Base-by-base conservation (phyloP, 345 rosid species). In the Alliaria petiolata region DNA sequence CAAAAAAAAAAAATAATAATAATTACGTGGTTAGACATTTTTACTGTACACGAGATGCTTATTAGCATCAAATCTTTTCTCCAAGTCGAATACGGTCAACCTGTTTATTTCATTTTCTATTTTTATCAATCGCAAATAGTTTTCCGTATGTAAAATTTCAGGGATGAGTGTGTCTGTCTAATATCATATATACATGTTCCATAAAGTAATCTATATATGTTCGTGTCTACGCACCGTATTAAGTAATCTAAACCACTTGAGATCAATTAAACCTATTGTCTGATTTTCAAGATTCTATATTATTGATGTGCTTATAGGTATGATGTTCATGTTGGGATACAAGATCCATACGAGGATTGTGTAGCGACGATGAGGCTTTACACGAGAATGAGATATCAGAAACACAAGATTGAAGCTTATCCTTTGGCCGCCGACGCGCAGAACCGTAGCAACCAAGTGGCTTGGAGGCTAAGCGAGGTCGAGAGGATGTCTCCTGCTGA, bases 281-380 rank as follows among this genome's bases (percentile, higher is more conserved):
- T 20, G 38, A 40, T 46, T 44, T 50, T 15, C 7, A 67, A 25
- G 8, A 34, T 22, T 22, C n/a, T n/a, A n/a, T n/a, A 38, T 25
- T 33, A 31, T 7, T 60, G 14, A 65, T 45, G 31, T 30, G 20
- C 47, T 54, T 31, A 19, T 33, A 90, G 97, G 44, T 93, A 90
- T 71, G 97, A 93, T 57, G 84, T 91, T 70, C 92, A 90, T 76
- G 77, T 56, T 31, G 93, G 93, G 3, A 81, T 82, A 53, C 96
- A 91, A 83, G 86, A 87, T 20, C 97, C 98, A 0, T 93, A 79
- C 7, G 97, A 93, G 39, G 97, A 93, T 56, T 86, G 97, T 59
- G 96, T 86, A 11, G 97, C 96, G 8, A 78, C 92, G 28, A 86
- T 91, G 98, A 87, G 95, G 82, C 89, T 93, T 59, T 93, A 93